Conservation (phyloP, 2,329 filamentous ascomycete species). For the Aspergillus sp. region DNA sequence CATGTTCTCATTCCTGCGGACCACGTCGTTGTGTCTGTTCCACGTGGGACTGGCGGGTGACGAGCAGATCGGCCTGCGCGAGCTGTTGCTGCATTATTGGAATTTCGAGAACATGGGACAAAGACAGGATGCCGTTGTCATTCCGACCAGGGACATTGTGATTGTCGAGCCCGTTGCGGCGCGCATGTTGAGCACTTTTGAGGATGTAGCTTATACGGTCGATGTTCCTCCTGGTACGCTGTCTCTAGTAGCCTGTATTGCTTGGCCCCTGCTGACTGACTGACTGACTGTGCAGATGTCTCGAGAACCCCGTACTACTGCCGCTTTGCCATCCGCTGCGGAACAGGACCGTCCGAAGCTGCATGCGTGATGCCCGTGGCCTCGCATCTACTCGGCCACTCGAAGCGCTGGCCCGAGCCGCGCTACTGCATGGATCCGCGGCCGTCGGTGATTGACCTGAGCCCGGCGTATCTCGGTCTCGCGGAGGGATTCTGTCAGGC, state of each 20-base stretch:
- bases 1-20: not conserved
- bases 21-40: not conserved
- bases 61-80: not conserved
- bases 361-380: not conserved
- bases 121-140: not conserved
- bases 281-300: not conserved
- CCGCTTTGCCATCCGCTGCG: not conserved
- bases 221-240: not conserved
- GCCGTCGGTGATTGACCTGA: not conserved
- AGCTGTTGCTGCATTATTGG: not conserved
- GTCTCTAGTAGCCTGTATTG: not conserved
- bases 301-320: not conserved
- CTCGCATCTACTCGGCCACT: not conserved
- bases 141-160: not conserved
- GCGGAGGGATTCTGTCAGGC: not conserved
- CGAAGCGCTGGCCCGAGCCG: not conserved
- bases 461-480: not conserved
- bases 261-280: not conserved
- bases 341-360: not conserved
- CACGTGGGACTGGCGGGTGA: not conserved
- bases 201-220: not conserved
- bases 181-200: not conserved
- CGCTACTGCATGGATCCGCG: not conserved
- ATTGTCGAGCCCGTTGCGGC: not conserved
- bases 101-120: not conserved